Evolutionary conservation across 2,329 filamentous ascomycete genomes (phyloP).

Genomic region (Neophaeococcomyces mojaviensis): DNA sequence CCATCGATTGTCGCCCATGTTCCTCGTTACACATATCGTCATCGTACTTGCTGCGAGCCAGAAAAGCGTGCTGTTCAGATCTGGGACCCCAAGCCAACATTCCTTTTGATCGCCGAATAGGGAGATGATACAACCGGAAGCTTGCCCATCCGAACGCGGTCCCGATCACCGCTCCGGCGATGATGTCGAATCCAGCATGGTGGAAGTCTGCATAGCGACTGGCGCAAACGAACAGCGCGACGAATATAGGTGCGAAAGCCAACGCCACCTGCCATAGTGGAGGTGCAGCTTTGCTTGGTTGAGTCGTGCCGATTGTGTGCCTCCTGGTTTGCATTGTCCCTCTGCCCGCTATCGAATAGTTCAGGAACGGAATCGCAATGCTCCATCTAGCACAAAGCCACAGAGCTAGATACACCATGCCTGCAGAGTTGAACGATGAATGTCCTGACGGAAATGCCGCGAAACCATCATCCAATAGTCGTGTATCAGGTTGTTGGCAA

Average conservation of each 20-base stretch:
- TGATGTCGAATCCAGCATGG: constrained; percentile 85
- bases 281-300: constrained; percentile 69
- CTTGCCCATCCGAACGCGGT: constrained; percentile 62
- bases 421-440: constrained; percentile 65
- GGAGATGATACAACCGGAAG: constrained; percentile 79
- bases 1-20: too few relatives aligned
- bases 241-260: constrained; percentile 61
- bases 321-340: neutral
- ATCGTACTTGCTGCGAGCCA: too few relatives aligned
- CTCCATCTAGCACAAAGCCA: constrained; percentile 63
- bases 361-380: constrained; percentile 36
- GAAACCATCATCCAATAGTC: constrained; percentile 66
- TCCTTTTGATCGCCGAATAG: constrained; percentile 49
- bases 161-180: constrained; percentile 73
- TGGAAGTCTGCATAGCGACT: constrained; percentile 81
- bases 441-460: constrained; percentile 74
- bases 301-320: constrained; percentile 23
- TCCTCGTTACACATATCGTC: too few relatives aligned
- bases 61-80: too few relatives aligned
- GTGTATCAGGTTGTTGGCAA: constrained; percentile 56
- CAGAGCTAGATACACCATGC: constrained; percentile 74
- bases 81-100: constrained; percentile 60
- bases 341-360: constrained; percentile 18
- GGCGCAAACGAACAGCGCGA: constrained; percentile 69
- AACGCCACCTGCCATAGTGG: constrained; percentile 69